Conservation (phyloP, 805 yeast species). For the Wickerhamomyces tratensis region DNA sequence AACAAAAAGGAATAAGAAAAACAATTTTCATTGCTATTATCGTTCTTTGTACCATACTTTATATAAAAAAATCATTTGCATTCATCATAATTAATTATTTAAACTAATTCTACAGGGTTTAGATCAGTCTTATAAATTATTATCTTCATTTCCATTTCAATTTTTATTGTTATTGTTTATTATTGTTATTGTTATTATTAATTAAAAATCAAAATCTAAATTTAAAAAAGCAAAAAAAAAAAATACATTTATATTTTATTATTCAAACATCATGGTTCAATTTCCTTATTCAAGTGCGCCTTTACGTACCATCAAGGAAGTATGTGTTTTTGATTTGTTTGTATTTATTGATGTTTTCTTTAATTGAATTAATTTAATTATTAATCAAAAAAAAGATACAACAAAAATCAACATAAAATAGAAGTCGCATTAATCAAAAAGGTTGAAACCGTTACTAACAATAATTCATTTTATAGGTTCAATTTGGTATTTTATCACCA, state of each 20-base stretch:
- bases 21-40: no score
- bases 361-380: not conserved
- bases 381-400: no score
- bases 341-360: not conserved
- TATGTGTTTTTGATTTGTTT: conserved; percentile 24
- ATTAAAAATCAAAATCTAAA: not conserved
- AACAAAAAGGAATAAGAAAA: no score
- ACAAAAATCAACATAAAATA: no score
- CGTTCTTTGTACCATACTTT: not conserved
- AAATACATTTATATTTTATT: conserved; percentile 5
- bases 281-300: conserved; percentile 98
- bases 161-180: no score
- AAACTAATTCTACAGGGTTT: not conserved
- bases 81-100: no score
- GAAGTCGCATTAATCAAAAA: no score
- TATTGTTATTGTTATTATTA: not conserved
- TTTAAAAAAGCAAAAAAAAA: conserved; percentile 3
- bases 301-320: conserved; percentile 93
- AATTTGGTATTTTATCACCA: conserved; percentile 95
- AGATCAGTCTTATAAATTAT: not conserved
- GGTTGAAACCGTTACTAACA: not conserved
- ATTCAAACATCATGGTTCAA: conserved; percentile 23
- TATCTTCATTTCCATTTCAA: no score
- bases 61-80: no score
- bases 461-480: conserved; percentile 39